phyloP scores from a whole-genome alignment of 1,139 yeast genomes.

The Meyerozyma carpophila region DNA sequence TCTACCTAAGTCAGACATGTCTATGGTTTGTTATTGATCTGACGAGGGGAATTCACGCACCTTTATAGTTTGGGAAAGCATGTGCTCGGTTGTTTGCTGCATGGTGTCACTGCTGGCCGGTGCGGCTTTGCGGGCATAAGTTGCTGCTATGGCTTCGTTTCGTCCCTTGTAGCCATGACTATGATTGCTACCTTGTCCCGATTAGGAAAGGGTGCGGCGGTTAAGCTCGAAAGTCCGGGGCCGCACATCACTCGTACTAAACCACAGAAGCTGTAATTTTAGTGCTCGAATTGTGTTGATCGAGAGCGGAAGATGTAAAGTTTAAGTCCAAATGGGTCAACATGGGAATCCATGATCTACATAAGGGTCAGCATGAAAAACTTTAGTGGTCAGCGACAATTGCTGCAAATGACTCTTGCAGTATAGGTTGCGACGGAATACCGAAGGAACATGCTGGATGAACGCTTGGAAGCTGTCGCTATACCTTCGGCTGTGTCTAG shows the following conservation, averaged over 20 bases:
- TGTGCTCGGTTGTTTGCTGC: neutral
- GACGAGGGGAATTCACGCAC: neutral
- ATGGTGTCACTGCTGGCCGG: neutral
- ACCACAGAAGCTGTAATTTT: too few species aligned
- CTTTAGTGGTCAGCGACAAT: too few species aligned
- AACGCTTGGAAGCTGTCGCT: too few species aligned
- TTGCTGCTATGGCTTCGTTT: neutral
- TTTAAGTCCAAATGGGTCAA: too few species aligned
- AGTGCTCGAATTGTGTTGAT: too few species aligned
- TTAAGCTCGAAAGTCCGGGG: neutral
- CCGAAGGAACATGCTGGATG: too few species aligned
- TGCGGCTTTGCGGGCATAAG: neutral
- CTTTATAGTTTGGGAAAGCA: conserved; percentile 4
- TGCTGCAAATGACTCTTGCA: too few species aligned
- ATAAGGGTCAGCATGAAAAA: too few species aligned
- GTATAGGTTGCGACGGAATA: too few species aligned
- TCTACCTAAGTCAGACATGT: conserved; percentile 76
- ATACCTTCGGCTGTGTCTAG: neutral
- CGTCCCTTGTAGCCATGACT: neutral
- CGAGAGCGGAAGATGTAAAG: too few species aligned
- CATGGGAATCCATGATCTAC: too few species aligned
- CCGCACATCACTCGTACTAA: too few species aligned
- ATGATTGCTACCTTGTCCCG: neutral
- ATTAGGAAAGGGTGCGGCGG: neutral
- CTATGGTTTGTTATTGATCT: conserved; percentile 2